phyloP scores from a whole-genome alignment of 140 eudicot genomes.

The Oenanthe javanica region DNA sequence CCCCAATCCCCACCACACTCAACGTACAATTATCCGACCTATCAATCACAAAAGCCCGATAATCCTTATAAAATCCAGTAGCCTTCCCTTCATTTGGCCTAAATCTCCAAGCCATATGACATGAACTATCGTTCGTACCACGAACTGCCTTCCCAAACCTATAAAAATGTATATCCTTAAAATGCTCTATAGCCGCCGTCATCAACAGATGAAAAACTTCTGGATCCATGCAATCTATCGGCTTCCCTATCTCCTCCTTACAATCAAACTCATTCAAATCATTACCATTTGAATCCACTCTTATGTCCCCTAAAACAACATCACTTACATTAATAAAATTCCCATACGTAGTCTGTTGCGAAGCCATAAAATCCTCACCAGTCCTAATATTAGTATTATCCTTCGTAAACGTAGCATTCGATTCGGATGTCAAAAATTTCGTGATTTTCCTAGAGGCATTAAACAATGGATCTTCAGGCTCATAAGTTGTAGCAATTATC shows the following conservation, averaged over 20 bases:
- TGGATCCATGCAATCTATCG: conserved; percentile 76
- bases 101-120: conserved; percentile 98
- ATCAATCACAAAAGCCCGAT: conserved; percentile 53
- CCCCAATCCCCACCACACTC: conserved; percentile 67
- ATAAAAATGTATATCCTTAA: conserved; percentile 76
- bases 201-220: conserved; percentile 84
- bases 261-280: conserved; percentile 27
- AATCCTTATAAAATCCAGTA: conserved; percentile 72
- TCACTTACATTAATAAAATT: conserved; percentile 49
- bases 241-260: conserved; percentile 45
- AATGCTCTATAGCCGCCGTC: conserved; percentile 72
- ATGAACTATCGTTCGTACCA: conserved; percentile 53
- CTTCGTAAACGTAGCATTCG: conserved; percentile 70
- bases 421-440: conserved; percentile 55
- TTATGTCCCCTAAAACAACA: conserved; percentile 13
- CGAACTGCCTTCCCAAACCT: conserved; percentile 81
- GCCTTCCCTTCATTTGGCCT: conserved; percentile 84
- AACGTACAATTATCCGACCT: conserved; percentile 57
- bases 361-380: conserved; percentile 73
- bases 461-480: conserved; percentile 81
- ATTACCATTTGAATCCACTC: neutral
- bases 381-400: conserved; percentile 69
- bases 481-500: conserved; percentile 72
- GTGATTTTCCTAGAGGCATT: conserved; percentile 72
- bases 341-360: conserved; percentile 50